These are phyloP conservation scores for Juncus inflexus DNA, from an alignment of 176 grass and related monocot genomes.

Conservation along the genomic window DNA sequence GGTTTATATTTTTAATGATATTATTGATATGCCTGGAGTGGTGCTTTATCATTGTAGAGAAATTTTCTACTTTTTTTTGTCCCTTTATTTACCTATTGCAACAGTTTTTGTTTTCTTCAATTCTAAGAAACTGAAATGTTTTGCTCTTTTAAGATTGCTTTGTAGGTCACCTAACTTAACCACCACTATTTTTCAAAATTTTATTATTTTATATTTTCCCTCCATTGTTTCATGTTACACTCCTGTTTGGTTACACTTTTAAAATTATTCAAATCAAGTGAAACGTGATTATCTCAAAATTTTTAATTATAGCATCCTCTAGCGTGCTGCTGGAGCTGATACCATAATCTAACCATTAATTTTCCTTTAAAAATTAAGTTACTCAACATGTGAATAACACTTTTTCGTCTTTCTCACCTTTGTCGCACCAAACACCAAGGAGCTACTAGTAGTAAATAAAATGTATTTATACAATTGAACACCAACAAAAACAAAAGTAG, in stretches of 20 bases:
- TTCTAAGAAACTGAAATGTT: not conserved
- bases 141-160: not conserved
- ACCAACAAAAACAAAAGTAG: conserved; percentile 9
- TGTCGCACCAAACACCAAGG: conserved; percentile 20
- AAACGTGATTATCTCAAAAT: no score
- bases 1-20: not conserved
- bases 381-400: not conserved
- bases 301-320: no score
- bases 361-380: no score
- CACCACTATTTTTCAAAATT: not conserved
- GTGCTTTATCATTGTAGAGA: not conserved
- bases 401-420: conserved; percentile 12
- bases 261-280: not conserved
- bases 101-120: not conserved
- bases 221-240: no score
- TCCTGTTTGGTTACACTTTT: no score
- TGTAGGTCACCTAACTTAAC: conserved; percentile 23
- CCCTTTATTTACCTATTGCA: no score
- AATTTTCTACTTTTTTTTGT: no score
- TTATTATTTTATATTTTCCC: not conserved
- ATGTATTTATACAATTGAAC: not conserved
- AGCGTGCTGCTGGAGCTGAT: no score
- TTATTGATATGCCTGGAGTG: not conserved
- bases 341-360: no score
- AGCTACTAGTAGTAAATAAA: not conserved